Base-by-base conservation (phyloP, 352 stramenopile species). In the Pythium plurisporium region DNA sequence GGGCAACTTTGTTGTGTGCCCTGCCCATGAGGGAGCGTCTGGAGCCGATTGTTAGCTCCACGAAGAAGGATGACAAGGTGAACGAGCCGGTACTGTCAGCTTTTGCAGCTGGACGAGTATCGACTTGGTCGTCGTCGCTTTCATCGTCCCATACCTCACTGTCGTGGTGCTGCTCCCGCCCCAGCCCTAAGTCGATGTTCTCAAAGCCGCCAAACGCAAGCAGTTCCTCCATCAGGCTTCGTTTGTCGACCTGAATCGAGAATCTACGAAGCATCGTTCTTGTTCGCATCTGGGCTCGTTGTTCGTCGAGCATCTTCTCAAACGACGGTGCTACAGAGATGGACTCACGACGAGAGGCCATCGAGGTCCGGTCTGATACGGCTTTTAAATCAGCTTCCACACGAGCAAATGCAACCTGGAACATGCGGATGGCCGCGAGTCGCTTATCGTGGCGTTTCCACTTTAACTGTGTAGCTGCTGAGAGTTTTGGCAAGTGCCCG, bases 341-440 rank as follows among this genome's bases (percentile, higher is more conserved):
- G 2, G 59, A 67, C 12, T 37, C 44, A 1, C 59, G 59, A 2
- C 59, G 52, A 12, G 31, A 5, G 23, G 20, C 38, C 11, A 12
- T 1, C 10, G 7, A 5, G 14, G 11, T 33, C 5, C 19, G 7
- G 2, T 20, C 22, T 1, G 12, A 8, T 14, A 17, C 30, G 26
- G 10, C 23, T 25, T 37, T 23, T 6, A 67, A 26, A 19, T 62
- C 59, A 17, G 44, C 14, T 10, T 59, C 43, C 1, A 61, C 49
- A 19, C 36, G 47, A 0, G 37, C 29, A 19, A 59, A 34, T 4
- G 47, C 49, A 1, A 64, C 55, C 12, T 20, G 20, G 58, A 62
- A 61, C 55, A 69, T 64, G 20, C 62, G 62, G 20, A 69, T 56
- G 0, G 48, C 62, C 1, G 62, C 47, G 15, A 69, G 44, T n/a